Percentiles rank a stretch among this genome's conserved stretches.
Conservation (phyloP, 495 filamentous ascomycete species). For the Penicillium robsamsonii region DNA sequence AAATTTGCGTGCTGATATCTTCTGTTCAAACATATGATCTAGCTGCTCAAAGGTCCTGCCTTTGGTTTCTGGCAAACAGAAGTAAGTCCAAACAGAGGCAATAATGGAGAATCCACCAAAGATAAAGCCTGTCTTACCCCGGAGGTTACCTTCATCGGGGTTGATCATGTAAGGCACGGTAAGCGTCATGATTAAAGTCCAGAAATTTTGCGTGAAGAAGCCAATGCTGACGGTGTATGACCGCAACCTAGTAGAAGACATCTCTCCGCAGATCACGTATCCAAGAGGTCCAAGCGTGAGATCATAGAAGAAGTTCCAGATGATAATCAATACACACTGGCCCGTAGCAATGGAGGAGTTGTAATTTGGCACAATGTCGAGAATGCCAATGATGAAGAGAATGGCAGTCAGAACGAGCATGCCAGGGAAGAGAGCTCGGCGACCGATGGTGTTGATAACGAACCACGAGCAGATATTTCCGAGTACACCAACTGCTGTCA, state of each 20-base stretch:
- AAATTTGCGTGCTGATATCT: conserved; percentile 42
- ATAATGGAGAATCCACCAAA: conserved; percentile 59
- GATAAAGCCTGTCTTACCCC: conserved; percentile 62
- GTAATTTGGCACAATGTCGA: conserved; percentile 11
- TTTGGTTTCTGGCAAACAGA: conserved; percentile 60
- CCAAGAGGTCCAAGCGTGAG: conserved; percentile 13
- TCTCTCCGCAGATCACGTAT: conserved; percentile 15
- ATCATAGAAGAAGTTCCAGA: conserved; percentile 16
- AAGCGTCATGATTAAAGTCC: conserved; percentile 26
- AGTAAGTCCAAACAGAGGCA: conserved; percentile 59
- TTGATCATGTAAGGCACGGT: conserved; percentile 66
- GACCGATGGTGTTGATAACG: conserved; percentile 10
- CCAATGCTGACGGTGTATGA: conserved; percentile 12
- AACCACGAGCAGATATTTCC: conserved; percentile 15
- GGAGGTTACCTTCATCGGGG: conserved; percentile 59
- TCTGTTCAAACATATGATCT: conserved; percentile 58
- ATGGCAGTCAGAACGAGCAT: conserved; percentile 7
- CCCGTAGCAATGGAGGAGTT: conserved; percentile 11
- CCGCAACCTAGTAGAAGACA: conserved; percentile 10
- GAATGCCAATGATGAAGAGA: conserved; percentile 11
- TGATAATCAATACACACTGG: conserved; percentile 10
- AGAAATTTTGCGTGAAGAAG: conserved; percentile 10
- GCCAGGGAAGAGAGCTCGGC: conserved; percentile 11
- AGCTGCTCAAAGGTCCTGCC: conserved; percentile 62
- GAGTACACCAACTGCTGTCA: conserved; percentile 13